Base-by-base conservation (phyloP, 1,139 yeast species). In the Taphrina confusa region DNA sequence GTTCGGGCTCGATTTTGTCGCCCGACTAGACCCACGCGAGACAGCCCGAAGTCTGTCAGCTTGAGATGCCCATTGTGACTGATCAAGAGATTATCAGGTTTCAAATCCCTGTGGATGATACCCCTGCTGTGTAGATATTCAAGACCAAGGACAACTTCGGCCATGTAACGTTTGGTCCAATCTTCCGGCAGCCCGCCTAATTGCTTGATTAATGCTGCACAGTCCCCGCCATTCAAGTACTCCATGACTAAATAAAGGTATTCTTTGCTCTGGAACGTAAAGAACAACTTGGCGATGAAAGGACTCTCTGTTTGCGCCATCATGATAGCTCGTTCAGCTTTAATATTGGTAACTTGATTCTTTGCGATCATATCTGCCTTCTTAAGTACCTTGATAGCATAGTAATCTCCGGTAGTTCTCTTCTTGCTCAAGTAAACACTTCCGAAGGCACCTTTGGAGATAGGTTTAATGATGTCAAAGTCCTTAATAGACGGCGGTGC, bases 401-500 rank as follows among this genome's bases (percentile, higher is more conserved):
- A 94, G 71, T 90, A 87, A 65, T 94, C 98, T 1, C 97, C 97
- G 0, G 97, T 92, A 12, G 86, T 73, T 67, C 83, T 85, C 67
- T 94, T 80, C 65, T 85, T 82, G 0, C 96, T 92, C 16, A 94
- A 76, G 70, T 84, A 92, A 0, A 94, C 99, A 40, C 95, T 86
- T 0, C 98, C 98, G 76, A 91, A 94, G 0, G 99, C 98, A 31
- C 99, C 99, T 70, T 89, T 88, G 70, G 96, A 87, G 58, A 94
- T 90, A 0, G 98, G 96, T 69, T 90, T 90, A 61, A 94, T 76
- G 34, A 92, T 83, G 67, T 89, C 96, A 71, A 90, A 94, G 72
- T 94, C 98, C 64, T 81, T 82, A 28, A 91, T 90, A 1, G 89
- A 84, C 0, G 95, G 92, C 2, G 78, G 75, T 0, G 74, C 66